Conservation (phyloP, 129 eudicot genomes). For the Flaveria brownii region DNA sequence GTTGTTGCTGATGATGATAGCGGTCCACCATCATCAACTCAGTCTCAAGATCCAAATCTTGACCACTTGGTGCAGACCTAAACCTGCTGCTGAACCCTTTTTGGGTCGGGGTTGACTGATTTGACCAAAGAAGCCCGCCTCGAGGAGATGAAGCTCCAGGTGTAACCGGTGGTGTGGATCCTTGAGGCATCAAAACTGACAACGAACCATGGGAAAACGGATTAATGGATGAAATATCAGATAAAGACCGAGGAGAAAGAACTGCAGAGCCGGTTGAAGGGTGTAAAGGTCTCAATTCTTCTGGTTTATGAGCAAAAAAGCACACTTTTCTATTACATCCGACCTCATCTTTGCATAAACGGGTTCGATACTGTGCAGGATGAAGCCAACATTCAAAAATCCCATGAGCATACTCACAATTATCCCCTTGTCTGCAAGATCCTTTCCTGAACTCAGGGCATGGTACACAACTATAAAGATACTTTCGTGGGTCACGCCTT, state of each 20-base stretch:
- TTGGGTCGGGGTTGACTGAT: conserved; percentile 58
- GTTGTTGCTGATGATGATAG: conserved; percentile 50
- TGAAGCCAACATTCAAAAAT: conserved; percentile 94
- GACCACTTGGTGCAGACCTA: conserved; percentile 50
- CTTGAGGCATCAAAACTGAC: conserved; percentile 48
- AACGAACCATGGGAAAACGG: conserved; percentile 65
- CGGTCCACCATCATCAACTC: conserved; percentile 44
- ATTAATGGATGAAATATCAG: conserved; percentile 52
- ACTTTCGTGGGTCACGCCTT: conserved; percentile 79
- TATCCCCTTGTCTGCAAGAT: conserved; percentile 68
- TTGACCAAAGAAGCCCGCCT: conserved; percentile 59
- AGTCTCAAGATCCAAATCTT: conserved; percentile 54
- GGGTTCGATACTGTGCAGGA: conserved; percentile 87
- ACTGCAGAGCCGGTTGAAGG: conserved; percentile 84
- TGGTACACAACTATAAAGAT: conserved; percentile 80
- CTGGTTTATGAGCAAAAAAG: conserved; percentile 81
- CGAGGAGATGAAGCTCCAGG: conserved; percentile 53
- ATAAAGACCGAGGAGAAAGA: conserved; percentile 66
- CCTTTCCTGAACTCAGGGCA: conserved; percentile 86
- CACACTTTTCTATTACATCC: conserved; percentile 71
- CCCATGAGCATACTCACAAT: conserved; percentile 87
- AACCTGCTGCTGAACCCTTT: conserved; percentile 54
- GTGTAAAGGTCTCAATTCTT: conserved; percentile 79
- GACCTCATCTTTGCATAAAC: conserved; percentile 74
- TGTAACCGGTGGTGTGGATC: conserved; percentile 52